Base-by-base conservation (phyloP, 345 rosid genomes). In the Carallia brachiata region DNA sequence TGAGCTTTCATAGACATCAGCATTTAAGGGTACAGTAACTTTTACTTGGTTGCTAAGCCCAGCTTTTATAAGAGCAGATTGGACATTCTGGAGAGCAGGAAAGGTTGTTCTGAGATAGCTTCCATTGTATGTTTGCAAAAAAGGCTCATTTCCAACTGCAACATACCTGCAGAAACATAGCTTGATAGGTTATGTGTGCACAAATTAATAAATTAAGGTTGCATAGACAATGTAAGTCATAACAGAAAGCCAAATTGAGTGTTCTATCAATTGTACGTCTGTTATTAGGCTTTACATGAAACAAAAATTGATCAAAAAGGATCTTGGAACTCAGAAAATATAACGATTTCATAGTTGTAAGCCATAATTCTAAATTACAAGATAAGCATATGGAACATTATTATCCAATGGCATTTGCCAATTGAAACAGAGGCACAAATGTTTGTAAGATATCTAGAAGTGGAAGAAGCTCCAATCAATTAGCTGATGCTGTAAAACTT, bases 121-220 rank as follows among this genome's bases (percentile, higher is more conserved):
- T 73, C 87, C 90, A 27, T 89, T 84, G 80, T 92, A 96, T 0
- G 83, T 79, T 55, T 80, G 80, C 31, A 96, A 85, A 71, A 96
- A 89, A 27, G 98, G 97, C 64, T 96, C 99, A 54, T 92, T 96
- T 18, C 90, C 99, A 65, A 96, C 93, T 0, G 97, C 98, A 53
- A 92, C 97, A 34, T 79, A 75, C 84, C 98, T 92, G 68, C 36
- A 36, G 61, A 68, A 65, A 73, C 19, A 54, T 6, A 12, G 23
- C 5, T 56, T 3, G 34, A 27, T 7, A 28, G 48, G 37, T 55
- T 31, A 2, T 6, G 40, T 28, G 28, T 23, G 32, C 32, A 27
- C 16, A 2, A 56, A 27, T 15, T 56, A 27, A 4, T 56, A 23
- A 10, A 10, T 9, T 13, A 44, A 44, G 15, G 16, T 9, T 10